These are phyloP conservation scores for Casuarina equisetifolia DNA, from an alignment of 306 rosid species.

Conservation along the genomic window DNA sequence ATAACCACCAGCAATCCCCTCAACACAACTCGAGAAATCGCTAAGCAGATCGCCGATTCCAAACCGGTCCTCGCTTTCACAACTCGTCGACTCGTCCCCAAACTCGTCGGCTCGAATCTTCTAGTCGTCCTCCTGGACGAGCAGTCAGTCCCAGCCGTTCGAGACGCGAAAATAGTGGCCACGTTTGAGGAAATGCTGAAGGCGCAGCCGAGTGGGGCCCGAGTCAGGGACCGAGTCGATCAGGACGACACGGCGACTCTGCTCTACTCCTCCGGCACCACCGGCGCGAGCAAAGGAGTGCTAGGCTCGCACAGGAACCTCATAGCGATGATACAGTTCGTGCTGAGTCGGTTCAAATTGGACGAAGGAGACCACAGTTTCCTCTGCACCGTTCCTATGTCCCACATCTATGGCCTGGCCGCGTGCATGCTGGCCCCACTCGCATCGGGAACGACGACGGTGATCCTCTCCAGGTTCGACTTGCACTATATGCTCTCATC, in stretches of 20 bases:
- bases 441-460: slow-evolving; percentile 62
- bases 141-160: background rate
- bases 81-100: slow-evolving; percentile 44
- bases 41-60: slow-evolving; percentile 76
- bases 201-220: slow-evolving; percentile 20
- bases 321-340: slow-evolving; percentile 62
- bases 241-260: slow-evolving; percentile 87
- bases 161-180: slow-evolving; percentile 9
- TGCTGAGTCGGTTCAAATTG: slow-evolving; percentile 38
- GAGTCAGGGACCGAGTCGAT: slow-evolving; percentile 43
- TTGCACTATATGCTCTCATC: slow-evolving; percentile 69
- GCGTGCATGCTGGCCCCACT: slow-evolving; percentile 67
- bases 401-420: slow-evolving; percentile 78
- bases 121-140: slow-evolving; percentile 60
- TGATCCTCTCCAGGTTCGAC: slow-evolving; percentile 74
- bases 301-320: slow-evolving; percentile 74
- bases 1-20: slow-evolving; percentile 92
- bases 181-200: slow-evolving; percentile 57
- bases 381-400: slow-evolving; percentile 90
- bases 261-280: slow-evolving; percentile 86
- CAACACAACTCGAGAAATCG: slow-evolving; percentile 73
- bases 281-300: slow-evolving; percentile 91
- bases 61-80: slow-evolving; percentile 80
- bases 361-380: slow-evolving; percentile 46
- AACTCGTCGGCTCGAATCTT: slow-evolving; percentile 48